Conservation (phyloP, 352 stramenopile species). For the Phytophthora fragariae region DNA sequence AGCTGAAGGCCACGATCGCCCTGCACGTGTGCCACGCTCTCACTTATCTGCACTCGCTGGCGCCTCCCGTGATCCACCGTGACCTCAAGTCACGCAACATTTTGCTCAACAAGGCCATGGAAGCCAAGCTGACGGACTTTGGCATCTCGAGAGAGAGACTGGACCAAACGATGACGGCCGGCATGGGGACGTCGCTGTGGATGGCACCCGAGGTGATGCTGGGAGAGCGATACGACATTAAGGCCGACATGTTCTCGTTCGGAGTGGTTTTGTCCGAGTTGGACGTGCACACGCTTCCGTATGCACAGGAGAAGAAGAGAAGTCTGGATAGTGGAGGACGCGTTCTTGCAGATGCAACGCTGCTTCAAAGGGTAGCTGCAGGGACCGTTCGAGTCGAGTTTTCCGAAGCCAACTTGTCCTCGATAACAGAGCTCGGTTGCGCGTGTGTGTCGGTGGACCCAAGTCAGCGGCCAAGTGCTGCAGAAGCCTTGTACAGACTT, state of each 20-base stretch:
- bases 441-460: conserved; percentile 27
- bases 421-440: conserved; percentile 10
- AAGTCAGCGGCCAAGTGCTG: conserved; percentile 16
- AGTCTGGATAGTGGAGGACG: conserved; percentile 12
- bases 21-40: conserved; percentile 43
- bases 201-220: conserved; percentile 33
- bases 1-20: conserved; percentile 45
- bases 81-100: conserved; percentile 48
- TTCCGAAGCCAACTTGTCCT: conserved; percentile 6
- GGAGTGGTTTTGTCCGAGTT: conserved; percentile 29
- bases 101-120: conserved; percentile 41
- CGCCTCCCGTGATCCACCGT: conserved; percentile 22
- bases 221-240: conserved; percentile 24
- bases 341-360: conserved; percentile 3
- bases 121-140: conserved; percentile 67
- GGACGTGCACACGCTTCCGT: conserved; percentile 24
- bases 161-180: conserved; percentile 36
- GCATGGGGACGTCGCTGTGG: conserved; percentile 29
- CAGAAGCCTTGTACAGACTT: conserved; percentile 28
- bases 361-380: conserved; percentile 21
- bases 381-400: conserved; percentile 26
- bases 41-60: conserved; percentile 26
- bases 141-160: conserved; percentile 49
- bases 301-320: conserved; percentile 15
- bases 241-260: conserved; percentile 35